These are phyloP conservation scores for Coniella vitis DNA, from an alignment of 2,329 filamentous ascomycete species.

Conservation along the genomic window DNA sequence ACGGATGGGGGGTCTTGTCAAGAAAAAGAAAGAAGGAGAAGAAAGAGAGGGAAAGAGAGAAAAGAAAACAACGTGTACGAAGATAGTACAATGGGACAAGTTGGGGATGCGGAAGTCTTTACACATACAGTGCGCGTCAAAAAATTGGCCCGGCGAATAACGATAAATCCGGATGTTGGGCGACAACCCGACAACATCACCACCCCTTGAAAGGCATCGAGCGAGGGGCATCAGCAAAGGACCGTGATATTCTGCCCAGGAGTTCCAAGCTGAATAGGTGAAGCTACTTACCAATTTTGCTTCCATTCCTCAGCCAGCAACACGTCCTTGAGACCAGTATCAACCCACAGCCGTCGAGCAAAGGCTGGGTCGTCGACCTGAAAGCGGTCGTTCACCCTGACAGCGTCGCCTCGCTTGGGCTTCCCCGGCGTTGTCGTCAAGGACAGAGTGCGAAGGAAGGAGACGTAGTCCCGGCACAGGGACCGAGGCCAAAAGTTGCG, in stretches of 20 bases:
- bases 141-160: conserved; percentile 81
- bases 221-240: conserved; percentile 5
- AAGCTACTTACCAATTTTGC: conserved; percentile 37
- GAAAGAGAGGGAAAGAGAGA: too few relatives aligned
- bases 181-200: conserved; percentile 75
- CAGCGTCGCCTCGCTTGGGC: conserved; percentile 73
- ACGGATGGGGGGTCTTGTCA: too few relatives aligned
- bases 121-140: conserved; percentile 80
- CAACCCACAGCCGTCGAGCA: conserved; percentile 67
- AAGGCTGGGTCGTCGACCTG: conserved; percentile 73
- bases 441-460: conserved; percentile 62
- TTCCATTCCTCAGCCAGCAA: conserved; percentile 34
- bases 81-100: background rate
- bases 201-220: conserved; percentile 60
- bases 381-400: conserved; percentile 83
- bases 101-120: background rate
- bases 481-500: conserved; percentile 67
- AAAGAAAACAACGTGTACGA: background rate
- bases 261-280: background rate
- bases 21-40: too few relatives aligned
- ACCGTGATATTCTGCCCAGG: background rate
- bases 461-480: conserved; percentile 69
- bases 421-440: conserved; percentile 71
- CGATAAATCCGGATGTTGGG: conserved; percentile 86
- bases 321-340: conserved; percentile 65